Base-by-base conservation (phyloP, 495 filamentous ascomycete genomes). In the Diplogelasinospora grovesii region DNA sequence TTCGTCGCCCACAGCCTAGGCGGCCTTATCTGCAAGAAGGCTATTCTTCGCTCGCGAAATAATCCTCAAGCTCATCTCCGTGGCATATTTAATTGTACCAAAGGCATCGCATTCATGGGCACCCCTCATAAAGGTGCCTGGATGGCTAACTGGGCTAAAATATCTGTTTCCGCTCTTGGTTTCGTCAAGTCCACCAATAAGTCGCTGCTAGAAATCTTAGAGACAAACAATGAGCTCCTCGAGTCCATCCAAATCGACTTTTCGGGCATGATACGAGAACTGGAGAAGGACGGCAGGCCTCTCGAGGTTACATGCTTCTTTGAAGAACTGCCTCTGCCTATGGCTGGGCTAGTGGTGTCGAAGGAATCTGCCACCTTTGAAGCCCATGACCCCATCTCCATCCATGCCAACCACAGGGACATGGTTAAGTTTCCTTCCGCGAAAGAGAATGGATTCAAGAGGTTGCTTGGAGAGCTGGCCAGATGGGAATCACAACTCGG, bases 401-500 rank as follows among this genome's bases (percentile, higher is more conserved):
- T 70, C 21, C 55, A 57, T 29, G 61, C 57, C 14, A 59, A 65
- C 34, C 67, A 69, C 39, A 49, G 56, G 4, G 40, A 64, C 13
- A 69, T 69, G 65, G 58, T 56, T 22, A 66, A 54, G 27, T 70
- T 69, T 42, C 34, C 21, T 3, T 54, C 50, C 1, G 33, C 19
- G 10, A 48, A 62, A 15, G 62, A 66, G 13, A 48, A 45, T 19
- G 63, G 61, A 8, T 70, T 65, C 42, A 49, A 56, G 41, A 55
- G 56, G 28, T 35, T 70, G 24, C 22, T 51, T 20, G 51, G 45
- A 31, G 51, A 56, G 36, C 39, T 62, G 29, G 20, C 19, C 16
- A 29, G 33, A 44, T 31, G 33, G 22, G 24, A 37, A 38, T 36
- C 14, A 20, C 27, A 39, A 22, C 24, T 45, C 22, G 36, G 48